Evolutionary conservation across 1,284 basidiomycete species (phyloP), one percentile per base, ranked within the genome.

Genomic region (Apiotrichum gracile): DNA sequence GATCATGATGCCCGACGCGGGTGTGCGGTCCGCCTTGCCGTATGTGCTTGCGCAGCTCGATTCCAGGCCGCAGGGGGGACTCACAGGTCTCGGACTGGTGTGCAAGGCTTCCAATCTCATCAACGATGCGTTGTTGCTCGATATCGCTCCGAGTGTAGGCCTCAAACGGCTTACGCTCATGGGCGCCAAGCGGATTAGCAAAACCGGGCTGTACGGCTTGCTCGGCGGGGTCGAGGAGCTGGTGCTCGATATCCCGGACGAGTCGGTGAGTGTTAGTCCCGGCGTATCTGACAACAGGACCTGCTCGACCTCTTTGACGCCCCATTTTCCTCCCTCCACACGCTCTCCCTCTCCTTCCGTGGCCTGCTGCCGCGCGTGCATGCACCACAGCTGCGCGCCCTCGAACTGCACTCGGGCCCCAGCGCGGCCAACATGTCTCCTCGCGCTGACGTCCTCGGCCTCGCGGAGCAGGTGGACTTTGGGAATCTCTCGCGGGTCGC

Each of bases 1-100:
- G 8, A 61, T 75, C 17, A 71, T 73, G 64, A 68, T 74, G 66
- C 73, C 73, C 21, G 72, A 75, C 58, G 47, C 60, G 19, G 47
- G 42, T 14, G 60, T 68, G 27, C 55, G 64, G 13, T 48, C 56
- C 13, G 53, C 58, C 5, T 55, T 75, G 13, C 43, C 60, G 6
- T 52, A 54, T n/a, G 47, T 68, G 0, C 25, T 66, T 0, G 38
- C 45, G 10, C 43, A 41, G 4, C 54, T 75, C 5, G 59, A 54
- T 16, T 51, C 47, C 10, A 50, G 68, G 6, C 22, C 42, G 1
- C 34, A 29, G 6, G 64, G 65, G 1, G 69, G 71, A 0, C 50
- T 74, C n/a, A 62, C 52, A 16, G 63, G 65, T 1, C 49, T 75
- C 16, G 69, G 61, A 1, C 59, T 75, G 2, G 63, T 75, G 3